A percentile compares a stretch with the other conserved stretches of the same genome.
Conservation (phyloP, 2,329 filamentous ascomycete species). For the Cladobotryum protrusum region DNA sequence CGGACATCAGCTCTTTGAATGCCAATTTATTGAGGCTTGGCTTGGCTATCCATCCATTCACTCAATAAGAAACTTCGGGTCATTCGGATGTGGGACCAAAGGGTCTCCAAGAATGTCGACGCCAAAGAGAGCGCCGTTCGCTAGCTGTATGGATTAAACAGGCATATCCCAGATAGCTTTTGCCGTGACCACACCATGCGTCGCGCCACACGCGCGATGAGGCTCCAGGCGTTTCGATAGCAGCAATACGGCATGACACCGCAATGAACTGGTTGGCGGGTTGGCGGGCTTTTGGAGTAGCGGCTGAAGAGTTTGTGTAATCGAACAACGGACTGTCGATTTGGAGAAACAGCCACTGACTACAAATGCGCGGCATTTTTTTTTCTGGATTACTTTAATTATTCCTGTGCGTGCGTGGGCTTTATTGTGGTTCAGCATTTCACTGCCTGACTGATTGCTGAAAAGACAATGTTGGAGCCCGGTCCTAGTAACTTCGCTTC, state of each 20-base stretch:
- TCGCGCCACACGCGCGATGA: background rate
- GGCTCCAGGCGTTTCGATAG: slow-evolving; percentile 4
- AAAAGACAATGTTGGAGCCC: no score
- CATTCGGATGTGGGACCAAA: slow-evolving; percentile 7
- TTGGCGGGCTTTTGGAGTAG: slow-evolving; percentile 2
- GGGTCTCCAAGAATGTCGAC: slow-evolving; percentile 9
- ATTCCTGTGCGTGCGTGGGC: background rate
- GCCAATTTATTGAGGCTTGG: slow-evolving; percentile 3
- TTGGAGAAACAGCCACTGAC: background rate
- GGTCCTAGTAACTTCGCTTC: background rate
- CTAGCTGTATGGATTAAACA: background rate
- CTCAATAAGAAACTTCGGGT: slow-evolving; percentile 1
- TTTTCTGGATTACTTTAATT: background rate
- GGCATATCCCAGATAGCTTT: background rate
- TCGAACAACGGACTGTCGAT: slow-evolving; percentile 3
- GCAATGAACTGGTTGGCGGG: slow-evolving; percentile 7
- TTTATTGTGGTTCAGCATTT: background rate
- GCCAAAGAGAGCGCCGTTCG: slow-evolving; percentile 6
- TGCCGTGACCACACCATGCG: slow-evolving; percentile 1
- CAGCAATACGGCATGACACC: slow-evolving; percentile 8
- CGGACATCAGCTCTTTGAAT: slow-evolving; percentile 6
- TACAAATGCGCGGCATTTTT: slow-evolving; percentile 7
- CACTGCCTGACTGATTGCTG: background rate
- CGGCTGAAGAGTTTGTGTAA: slow-evolving; percentile 9
- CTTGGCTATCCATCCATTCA: background rate